Percentiles rank a stretch among this genome's conserved stretches.
phyloP scores from a whole-genome alignment of 768 basidiomycete species.

The Lentinula lateritia region DNA sequence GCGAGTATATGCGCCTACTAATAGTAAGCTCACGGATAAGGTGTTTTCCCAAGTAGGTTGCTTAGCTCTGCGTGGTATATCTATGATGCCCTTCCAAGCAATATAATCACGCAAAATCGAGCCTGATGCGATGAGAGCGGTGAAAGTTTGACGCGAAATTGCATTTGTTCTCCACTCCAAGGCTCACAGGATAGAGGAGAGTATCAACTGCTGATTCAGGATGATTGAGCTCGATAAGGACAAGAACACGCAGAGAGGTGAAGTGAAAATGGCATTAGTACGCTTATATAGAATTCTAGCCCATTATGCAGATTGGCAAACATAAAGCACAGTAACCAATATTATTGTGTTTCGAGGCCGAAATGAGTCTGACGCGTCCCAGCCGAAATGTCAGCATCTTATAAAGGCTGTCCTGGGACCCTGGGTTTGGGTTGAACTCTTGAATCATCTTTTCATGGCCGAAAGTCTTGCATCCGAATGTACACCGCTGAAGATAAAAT shows the following conservation, averaged over 20 bases:
- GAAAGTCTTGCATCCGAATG: constrained; percentile 79
- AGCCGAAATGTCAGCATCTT: background rate
- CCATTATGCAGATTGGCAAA: constrained; percentile 13
- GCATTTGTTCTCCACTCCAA: too few species aligned
- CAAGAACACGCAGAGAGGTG: constrained; percentile 85
- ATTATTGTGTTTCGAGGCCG: background rate
- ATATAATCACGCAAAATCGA: too few species aligned
- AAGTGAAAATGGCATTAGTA: constrained; percentile 78
- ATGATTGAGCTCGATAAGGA: constrained; percentile 94
- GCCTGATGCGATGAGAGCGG: too few species aligned
- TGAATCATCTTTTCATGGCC: constrained; percentile 44
- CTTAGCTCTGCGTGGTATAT: too few species aligned
- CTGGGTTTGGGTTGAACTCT: background rate
- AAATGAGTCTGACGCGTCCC: background rate
- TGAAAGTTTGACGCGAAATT: too few species aligned
- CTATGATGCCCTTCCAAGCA: too few species aligned
- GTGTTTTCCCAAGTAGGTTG: too few species aligned
- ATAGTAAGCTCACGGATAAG: too few species aligned
- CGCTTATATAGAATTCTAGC: constrained; percentile 51
- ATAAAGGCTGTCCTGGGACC: background rate
- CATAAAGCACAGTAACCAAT: constrained; percentile 14
- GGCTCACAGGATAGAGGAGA: too few species aligned
- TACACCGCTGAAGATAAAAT: constrained; percentile 83
- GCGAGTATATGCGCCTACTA: too few species aligned
- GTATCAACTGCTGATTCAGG: constrained; percentile 37